Evolutionary conservation across 1,284 basidiomycete species (phyloP).

Genomic region (Trichosporon coremiiforme): DNA sequence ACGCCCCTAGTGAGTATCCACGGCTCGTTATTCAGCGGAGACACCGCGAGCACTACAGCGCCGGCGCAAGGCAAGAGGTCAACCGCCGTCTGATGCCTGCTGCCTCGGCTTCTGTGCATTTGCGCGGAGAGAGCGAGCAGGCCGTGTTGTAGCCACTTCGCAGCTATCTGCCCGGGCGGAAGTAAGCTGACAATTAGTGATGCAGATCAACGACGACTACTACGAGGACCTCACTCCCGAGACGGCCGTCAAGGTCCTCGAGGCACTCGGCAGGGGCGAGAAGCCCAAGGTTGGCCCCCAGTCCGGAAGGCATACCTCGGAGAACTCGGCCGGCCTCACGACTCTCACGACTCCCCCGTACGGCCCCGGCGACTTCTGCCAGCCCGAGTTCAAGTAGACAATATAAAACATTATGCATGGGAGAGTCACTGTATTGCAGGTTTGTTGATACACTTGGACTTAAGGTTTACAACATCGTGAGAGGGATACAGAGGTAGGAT

Average conservation of each 20-base stretch:
- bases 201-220: conserved; percentile 94
- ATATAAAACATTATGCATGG: conserved; percentile 20
- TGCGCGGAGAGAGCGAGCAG: no score
- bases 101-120: no score
- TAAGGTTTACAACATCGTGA: background rate
- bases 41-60: no score
- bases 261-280: conserved; percentile 80
- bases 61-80: no score
- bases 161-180: no score
- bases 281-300: conserved; percentile 92
- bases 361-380: conserved; percentile 87
- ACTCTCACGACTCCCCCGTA: conserved; percentile 85
- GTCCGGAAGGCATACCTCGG: conserved; percentile 77
- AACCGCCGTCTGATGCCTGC: no score
- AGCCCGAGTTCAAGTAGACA: conserved; percentile 77
- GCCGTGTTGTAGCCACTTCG: no score
- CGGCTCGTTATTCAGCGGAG: no score
- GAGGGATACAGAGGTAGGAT: background rate
- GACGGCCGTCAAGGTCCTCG: conserved; percentile 82
- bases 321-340: conserved; percentile 87
- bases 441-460: background rate
- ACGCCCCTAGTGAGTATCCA: conserved; percentile 74
- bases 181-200: conserved; percentile 61
- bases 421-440: conserved; percentile 14
- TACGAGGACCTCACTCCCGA: conserved; percentile 96